A percentile compares a stretch with the other conserved stretches of the same genome.
These are phyloP conservation scores for Arthrobotrys musiformis DNA, from an alignment of 2,329 filamentous ascomycete genomes.

Conservation along the genomic window DNA sequence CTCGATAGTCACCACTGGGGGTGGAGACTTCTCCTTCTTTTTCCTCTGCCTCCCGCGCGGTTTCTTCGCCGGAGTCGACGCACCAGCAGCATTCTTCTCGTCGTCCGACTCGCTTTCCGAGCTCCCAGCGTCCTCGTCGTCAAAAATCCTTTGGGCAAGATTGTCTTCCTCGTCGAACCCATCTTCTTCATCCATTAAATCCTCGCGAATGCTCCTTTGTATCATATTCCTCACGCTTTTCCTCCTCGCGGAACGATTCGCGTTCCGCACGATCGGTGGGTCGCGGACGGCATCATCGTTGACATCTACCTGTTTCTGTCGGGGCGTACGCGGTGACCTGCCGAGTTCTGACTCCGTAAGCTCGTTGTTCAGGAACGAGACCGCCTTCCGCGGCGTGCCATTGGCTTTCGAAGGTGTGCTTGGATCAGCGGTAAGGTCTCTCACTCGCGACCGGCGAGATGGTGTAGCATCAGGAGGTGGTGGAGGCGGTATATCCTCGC, in stretches of 20 bases:
- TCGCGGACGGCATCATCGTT: constrained; percentile 33
- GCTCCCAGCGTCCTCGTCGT: constrained; percentile 69
- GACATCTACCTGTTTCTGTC: constrained; percentile 38
- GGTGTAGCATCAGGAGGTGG: constrained; percentile 38
- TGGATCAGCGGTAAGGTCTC: constrained; percentile 20
- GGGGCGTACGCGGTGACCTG: constrained; percentile 44
- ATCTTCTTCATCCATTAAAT: constrained; percentile 42
- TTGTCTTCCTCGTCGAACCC: constrained; percentile 39
- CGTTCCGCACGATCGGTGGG: constrained; percentile 61
- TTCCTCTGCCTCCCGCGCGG: constrained; percentile 64
- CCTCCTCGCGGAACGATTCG: constrained; percentile 84
- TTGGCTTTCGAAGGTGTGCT: constrained; percentile 40
- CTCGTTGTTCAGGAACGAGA: constrained; percentile 43
- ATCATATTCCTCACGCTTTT: constrained; percentile 84
- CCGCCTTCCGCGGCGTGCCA: constrained; percentile 46
- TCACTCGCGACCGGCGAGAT: constrained; percentile 39
- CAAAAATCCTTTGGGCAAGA: constrained; percentile 62
- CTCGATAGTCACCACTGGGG: constrained; percentile 82
- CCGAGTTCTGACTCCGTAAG: constrained; percentile 15
- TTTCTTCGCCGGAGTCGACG: constrained; percentile 66
- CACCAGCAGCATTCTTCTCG: constrained; percentile 56
- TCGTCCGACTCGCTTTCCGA: constrained; percentile 59
- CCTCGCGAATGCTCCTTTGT: constrained; percentile 70
- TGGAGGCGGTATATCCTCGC: constrained; percentile 38
- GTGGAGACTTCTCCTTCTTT: constrained; percentile 65